A percentile compares a stretch with the other conserved stretches of the same genome.
These are phyloP conservation scores for Aspergillus pseudotamarii DNA, from an alignment of 2,329 filamentous ascomycete genomes.

Conservation along the genomic window DNA sequence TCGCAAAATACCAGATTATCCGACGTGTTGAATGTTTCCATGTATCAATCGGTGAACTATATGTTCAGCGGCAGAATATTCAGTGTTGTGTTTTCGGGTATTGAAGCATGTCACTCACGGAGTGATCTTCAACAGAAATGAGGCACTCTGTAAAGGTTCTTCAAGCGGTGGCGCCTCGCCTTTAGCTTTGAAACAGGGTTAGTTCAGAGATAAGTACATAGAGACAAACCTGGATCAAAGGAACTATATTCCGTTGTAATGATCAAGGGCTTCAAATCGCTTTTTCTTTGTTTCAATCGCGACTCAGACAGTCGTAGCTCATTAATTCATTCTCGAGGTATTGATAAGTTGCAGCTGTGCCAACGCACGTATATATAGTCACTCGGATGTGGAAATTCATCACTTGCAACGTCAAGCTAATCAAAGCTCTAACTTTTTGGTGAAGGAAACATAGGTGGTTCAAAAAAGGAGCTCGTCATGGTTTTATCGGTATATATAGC, in stretches of 20 bases:
- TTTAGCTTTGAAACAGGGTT: not conserved
- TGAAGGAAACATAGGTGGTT: not conserved
- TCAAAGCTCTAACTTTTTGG: not conserved
- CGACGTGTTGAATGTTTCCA: not conserved
- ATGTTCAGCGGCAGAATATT: not conserved
- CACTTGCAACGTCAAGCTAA: not conserved
- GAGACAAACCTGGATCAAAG: not conserved
- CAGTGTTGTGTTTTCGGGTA: not conserved
- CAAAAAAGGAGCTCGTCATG: not conserved
- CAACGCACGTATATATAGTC: not conserved
- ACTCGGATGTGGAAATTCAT: not conserved
- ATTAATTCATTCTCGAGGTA: not conserved
- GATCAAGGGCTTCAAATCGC: not conserved
- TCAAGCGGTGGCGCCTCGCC: not conserved
- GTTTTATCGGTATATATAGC: not conserved
- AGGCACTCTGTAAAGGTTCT: not conserved
- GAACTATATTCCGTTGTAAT: not conserved
- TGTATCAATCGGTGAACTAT: not conserved
- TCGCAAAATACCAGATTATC: not conserved
- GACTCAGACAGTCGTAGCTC: not conserved
- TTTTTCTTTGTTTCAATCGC: not conserved
- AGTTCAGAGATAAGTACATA: not conserved
- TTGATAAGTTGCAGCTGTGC: not conserved
- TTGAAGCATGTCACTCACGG: not conserved
- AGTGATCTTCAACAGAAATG: not conserved